phyloP scores from a whole-genome alignment of 2,329 filamentous ascomycete genomes.

The Penicillium palitans region DNA sequence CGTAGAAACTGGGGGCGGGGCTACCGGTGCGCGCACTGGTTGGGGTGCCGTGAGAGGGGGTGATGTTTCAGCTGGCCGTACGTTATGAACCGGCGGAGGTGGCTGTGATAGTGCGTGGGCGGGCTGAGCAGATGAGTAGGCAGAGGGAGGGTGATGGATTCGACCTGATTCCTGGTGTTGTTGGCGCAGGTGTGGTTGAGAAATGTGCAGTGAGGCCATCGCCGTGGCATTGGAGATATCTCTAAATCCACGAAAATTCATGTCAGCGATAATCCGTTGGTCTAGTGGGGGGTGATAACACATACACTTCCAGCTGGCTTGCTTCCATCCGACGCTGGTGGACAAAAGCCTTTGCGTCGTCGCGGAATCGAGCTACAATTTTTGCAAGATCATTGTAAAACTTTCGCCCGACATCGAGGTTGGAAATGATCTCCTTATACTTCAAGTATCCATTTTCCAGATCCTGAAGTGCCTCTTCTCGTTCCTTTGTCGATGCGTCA shows the following conservation, averaged over 20 bases:
- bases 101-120: conserved; percentile 45
- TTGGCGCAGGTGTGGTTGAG: conserved; percentile 32
- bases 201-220: conserved; percentile 60
- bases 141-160: conserved; percentile 29
- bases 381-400: conserved; percentile 96
- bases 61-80: conserved; percentile 34
- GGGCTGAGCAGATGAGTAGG: conserved; percentile 38
- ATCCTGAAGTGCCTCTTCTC: conserved; percentile 81
- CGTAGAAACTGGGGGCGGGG: conserved; percentile 56
- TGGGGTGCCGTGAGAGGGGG: conserved; percentile 49
- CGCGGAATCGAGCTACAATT: conserved; percentile 81
- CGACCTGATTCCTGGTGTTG: conserved; percentile 34
- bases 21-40: conserved; percentile 43
- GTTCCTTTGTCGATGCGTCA: conserved; percentile 67
- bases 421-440: conserved; percentile 93
- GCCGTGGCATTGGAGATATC: conserved; percentile 56
- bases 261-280: conserved; percentile 5
- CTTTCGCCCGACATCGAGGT: conserved; percentile 85
- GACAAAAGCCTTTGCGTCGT: conserved; percentile 75
- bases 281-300: conserved; percentile 6
- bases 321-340: conserved; percentile 80
- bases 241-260: conserved; percentile 30
- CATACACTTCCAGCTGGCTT: conserved; percentile 72
- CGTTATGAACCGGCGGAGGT: conserved; percentile 44
- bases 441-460: conserved; percentile 91